These are phyloP conservation scores for Septoria petroselini DNA, from an alignment of 2,329 filamentous ascomycete species.

Conservation along the genomic window DNA sequence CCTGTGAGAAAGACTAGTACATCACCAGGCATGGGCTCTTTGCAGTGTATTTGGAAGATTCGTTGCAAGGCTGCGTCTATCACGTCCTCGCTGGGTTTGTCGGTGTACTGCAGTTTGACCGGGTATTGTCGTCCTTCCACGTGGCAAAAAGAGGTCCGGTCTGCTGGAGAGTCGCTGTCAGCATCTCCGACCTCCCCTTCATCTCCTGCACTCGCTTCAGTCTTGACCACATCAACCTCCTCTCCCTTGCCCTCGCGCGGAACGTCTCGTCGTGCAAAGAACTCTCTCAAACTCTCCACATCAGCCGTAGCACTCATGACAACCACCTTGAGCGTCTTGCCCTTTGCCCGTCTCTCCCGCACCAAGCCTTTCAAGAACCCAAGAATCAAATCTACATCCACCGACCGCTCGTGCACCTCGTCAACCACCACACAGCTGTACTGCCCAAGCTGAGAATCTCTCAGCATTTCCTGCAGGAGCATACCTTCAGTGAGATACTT, in stretches of 20 bases:
- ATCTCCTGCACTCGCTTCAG: not conserved
- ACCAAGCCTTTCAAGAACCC: constrained; percentile 84
- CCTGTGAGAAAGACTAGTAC: constrained; percentile 89
- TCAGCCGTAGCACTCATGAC: constrained; percentile 98
- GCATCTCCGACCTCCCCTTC: constrained; percentile 3
- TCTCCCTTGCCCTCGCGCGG: not conserved
- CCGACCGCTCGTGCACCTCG: constrained; percentile 92
- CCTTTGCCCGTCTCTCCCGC: constrained; percentile 56
- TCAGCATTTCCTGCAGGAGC: constrained; percentile 86
- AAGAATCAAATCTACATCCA: constrained; percentile 87
- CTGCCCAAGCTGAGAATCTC: constrained; percentile 74
- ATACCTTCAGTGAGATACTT: constrained; percentile 97
- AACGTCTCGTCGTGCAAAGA: constrained; percentile 55
- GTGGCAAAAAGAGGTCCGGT: constrained; percentile 46
- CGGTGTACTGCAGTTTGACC: constrained; percentile 73
- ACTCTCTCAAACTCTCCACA: constrained; percentile 70
- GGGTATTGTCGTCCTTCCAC: constrained; percentile 87
- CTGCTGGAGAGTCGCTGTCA: not conserved
- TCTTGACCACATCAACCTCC: not conserved
- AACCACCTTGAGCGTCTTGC: constrained; percentile 76
- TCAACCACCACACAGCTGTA: constrained; percentile 93
- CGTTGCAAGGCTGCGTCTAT: constrained; percentile 76
- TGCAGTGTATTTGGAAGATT: constrained; percentile 81
- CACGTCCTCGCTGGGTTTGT: constrained; percentile 72
- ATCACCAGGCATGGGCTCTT: constrained; percentile 83